Conservation (phyloP, 106 monocot species). For the Allium fistulosum region DNA sequence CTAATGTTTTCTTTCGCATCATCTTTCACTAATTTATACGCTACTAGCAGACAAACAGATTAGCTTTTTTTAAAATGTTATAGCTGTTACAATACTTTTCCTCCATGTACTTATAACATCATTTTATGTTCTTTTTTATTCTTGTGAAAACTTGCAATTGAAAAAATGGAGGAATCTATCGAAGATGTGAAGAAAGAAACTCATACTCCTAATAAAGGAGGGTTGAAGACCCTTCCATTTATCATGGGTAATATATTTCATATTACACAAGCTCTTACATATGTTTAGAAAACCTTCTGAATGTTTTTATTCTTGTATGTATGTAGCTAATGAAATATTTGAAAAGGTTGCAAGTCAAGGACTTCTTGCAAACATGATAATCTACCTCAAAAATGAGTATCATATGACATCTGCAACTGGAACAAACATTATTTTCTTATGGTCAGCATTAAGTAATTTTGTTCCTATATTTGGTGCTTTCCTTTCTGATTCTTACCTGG, state of each 20-base stretch:
- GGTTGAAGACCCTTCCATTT: slow-evolving; percentile 9
- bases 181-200: background rate
- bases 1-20: no score
- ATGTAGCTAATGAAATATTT: slow-evolving; percentile 38
- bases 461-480: slow-evolving; percentile 28
- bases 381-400: slow-evolving; percentile 31
- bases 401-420: slow-evolving; percentile 25
- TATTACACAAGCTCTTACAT: background rate
- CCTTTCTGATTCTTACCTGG: slow-evolving; percentile 34
- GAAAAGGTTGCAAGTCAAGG: slow-evolving; percentile 37
- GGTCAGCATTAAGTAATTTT: slow-evolving; percentile 29
- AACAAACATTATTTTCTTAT: slow-evolving; percentile 21
- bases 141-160: slow-evolving; percentile 35
- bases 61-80: no score
- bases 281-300: background rate
- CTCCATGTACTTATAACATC: no score
- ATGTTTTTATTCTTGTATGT: slow-evolving; percentile 5
- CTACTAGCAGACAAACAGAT: no score
- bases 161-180: background rate
- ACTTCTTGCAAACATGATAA: slow-evolving; percentile 38
- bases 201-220: slow-evolving; percentile 1
- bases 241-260: slow-evolving; percentile 10
- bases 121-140: no score
- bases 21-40: no score
- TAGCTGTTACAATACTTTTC: no score